Conservation (phyloP, 768 basidiomycete species). For the Mycena epipterygia region DNA sequence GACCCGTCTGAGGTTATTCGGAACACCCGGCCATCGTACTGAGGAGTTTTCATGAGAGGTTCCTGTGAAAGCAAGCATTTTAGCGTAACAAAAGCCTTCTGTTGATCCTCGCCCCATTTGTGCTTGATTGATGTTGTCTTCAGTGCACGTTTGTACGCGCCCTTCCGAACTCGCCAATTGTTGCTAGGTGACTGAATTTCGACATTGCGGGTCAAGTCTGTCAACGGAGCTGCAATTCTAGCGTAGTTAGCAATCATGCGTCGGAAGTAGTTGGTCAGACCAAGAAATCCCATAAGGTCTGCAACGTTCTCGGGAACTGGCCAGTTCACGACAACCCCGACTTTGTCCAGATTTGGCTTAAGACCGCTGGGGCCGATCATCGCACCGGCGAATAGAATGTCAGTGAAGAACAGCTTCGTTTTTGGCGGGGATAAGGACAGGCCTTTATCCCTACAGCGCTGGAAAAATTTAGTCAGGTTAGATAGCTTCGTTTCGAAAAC, state of each 20-base stretch:
- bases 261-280: slow-evolving; percentile 51
- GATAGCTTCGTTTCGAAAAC: slow-evolving; percentile 45
- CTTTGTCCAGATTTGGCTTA: background rate
- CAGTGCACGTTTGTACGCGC: slow-evolving; percentile 46
- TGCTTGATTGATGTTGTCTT: slow-evolving; percentile 33
- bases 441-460: slow-evolving; percentile 41
- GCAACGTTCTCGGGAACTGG: slow-evolving; percentile 41
- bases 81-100: slow-evolving; percentile 41
- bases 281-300: slow-evolving; percentile 50
- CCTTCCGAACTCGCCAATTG: slow-evolving; percentile 36
- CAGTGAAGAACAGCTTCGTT: slow-evolving; percentile 50
- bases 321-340: background rate
- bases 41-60: slow-evolving; percentile 38
- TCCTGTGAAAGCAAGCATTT: slow-evolving; percentile 42
- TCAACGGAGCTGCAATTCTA: slow-evolving; percentile 47
- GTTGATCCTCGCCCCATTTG: slow-evolving; percentile 39
- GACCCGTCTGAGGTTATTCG: slow-evolving; percentile 47
- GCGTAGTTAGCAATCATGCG: slow-evolving; percentile 51
- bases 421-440: slow-evolving; percentile 55
- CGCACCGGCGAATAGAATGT: slow-evolving; percentile 53
- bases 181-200: slow-evolving; percentile 37
- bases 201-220: slow-evolving; percentile 43
- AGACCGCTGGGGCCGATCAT: background rate
- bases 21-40: slow-evolving; percentile 45
- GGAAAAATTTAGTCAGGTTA: slow-evolving; percentile 45